Evolutionary conservation across 108 stramenopile genomes (phyloP).

Genomic region (Stephanodiscus minutulus): DNA sequence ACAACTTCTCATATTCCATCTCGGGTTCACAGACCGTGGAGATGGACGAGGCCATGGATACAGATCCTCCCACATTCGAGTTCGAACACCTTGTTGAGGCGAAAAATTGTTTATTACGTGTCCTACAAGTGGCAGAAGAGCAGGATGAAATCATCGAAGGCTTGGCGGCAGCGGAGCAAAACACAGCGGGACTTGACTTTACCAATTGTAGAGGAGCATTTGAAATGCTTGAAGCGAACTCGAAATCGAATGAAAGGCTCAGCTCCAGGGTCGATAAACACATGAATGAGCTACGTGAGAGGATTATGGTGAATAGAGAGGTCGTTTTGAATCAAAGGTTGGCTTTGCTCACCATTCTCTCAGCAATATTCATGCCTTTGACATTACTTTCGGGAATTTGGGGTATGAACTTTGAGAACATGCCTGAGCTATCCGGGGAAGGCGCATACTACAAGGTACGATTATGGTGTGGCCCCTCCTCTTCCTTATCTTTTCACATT

Average conservation of each 20-base stretch:
- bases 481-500: background rate
- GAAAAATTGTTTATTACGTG: conserved; percentile 48
- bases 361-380: conserved; percentile 58
- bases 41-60: conserved; percentile 53
- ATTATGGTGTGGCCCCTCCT: background rate
- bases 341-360: conserved; percentile 49
- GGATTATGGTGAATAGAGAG: conserved; percentile 48
- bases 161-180: conserved; percentile 38
- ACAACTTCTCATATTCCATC: background rate
- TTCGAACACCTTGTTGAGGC: conserved; percentile 48
- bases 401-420: conserved; percentile 62
- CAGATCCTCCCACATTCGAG: conserved; percentile 34
- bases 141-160: conserved; percentile 65
- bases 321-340: conserved; percentile 49
- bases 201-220: conserved; percentile 39
- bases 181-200: conserved; percentile 48
- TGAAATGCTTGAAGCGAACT: conserved; percentile 38
- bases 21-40: conserved; percentile 16
- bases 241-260: conserved; percentile 53
- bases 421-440: conserved; percentile 48
- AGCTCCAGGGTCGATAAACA: conserved; percentile 54
- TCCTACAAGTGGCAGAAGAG: conserved; percentile 58
- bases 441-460: conserved; percentile 41
- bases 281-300: conserved; percentile 40
- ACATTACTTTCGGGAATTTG: conserved; percentile 54